These are phyloP conservation scores for Talaromyces marneffei DNA, from an alignment of 2,329 filamentous ascomycete species.

Conservation along the genomic window DNA sequence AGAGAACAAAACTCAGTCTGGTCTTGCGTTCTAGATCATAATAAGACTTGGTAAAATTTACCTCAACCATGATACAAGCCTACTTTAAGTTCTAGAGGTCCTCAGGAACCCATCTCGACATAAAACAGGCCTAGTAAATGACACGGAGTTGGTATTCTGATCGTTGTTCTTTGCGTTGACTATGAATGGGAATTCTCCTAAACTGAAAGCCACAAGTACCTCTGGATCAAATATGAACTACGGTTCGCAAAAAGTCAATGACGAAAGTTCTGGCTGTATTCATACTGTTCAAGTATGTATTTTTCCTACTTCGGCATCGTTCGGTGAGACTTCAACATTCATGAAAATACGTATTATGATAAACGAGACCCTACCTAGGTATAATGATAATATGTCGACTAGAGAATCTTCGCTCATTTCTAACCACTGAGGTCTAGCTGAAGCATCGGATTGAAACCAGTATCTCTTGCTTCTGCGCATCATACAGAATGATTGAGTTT, in stretches of 20 bases:
- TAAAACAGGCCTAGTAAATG: neutral
- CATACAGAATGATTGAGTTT: neutral
- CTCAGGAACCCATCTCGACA: neutral
- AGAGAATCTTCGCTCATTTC: no score
- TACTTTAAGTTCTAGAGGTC: neutral
- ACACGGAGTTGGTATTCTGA: no score
- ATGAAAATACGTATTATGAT: no score
- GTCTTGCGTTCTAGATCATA: neutral
- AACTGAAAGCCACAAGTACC: neutral
- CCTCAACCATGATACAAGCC: neutral
- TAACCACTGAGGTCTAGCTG: no score
- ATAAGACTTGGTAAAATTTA: neutral
- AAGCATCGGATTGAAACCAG: neutral
- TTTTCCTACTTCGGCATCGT: neutral
- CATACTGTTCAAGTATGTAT: neutral
- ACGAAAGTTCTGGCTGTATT: neutral
- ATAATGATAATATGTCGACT: no score
- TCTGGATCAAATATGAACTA: neutral
- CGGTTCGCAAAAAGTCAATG: neutral
- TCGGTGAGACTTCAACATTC: neutral
- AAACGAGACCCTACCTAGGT: no score
- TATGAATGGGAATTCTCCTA: no score
- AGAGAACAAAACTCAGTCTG: neutral
- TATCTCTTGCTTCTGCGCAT: neutral
- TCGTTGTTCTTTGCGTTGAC: neutral